Evolutionary conservation across 1,284 basidiomycete genomes (phyloP).

Genomic region (Testicularia cyperi): DNA sequence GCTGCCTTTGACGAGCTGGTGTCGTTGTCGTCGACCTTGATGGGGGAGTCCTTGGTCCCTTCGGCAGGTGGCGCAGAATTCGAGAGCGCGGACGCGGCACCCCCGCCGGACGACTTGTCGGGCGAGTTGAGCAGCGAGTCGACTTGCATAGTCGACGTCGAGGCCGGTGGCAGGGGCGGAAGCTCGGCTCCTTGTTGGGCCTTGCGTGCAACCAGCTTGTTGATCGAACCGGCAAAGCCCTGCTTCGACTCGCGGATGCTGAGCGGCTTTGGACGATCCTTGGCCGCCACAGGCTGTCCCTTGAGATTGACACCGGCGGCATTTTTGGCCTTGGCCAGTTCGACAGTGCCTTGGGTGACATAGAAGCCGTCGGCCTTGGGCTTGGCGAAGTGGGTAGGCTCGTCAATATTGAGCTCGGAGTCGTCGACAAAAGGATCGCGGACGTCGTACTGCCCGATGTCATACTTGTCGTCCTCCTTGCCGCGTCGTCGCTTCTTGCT

Average conservation of each 20-base stretch:
- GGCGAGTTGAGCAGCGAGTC: conserved; percentile 28
- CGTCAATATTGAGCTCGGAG: conserved; percentile 84
- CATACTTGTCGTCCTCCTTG: conserved; percentile 40
- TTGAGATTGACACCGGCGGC: no score
- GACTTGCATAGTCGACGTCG: conserved; percentile 24
- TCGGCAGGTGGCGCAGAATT: conserved; percentile 57
- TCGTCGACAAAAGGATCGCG: conserved; percentile 96
- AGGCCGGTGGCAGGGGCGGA: conserved; percentile 17
- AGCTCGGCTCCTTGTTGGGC: conserved; percentile 21
- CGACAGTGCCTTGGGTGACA: conserved; percentile 64
- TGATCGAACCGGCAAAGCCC: conserved; percentile 43
- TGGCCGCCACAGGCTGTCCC: conserved; percentile 7
- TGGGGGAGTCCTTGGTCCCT: conserved; percentile 67
- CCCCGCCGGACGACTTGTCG: background rate
- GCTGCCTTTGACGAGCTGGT: conserved; percentile 63
- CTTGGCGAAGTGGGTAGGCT: conserved; percentile 86
- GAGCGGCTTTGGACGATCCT: conserved; percentile 18
- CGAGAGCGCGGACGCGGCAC: conserved; percentile 17
- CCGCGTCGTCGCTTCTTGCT: conserved; percentile 33
- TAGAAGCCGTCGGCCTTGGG: conserved; percentile 94
- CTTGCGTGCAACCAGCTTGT: conserved; percentile 47
- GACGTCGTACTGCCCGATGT: conserved; percentile 72
- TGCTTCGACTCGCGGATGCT: conserved; percentile 36
- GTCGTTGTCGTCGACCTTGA: conserved; percentile 63
- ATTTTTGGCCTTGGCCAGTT: conserved; percentile 44